A percentile compares a stretch with the other conserved stretches of the same genome.
These are phyloP conservation scores for Exophiala dermatitidis DNA, from an alignment of 2,329 filamentous ascomycete genomes.

Conservation along the genomic window DNA sequence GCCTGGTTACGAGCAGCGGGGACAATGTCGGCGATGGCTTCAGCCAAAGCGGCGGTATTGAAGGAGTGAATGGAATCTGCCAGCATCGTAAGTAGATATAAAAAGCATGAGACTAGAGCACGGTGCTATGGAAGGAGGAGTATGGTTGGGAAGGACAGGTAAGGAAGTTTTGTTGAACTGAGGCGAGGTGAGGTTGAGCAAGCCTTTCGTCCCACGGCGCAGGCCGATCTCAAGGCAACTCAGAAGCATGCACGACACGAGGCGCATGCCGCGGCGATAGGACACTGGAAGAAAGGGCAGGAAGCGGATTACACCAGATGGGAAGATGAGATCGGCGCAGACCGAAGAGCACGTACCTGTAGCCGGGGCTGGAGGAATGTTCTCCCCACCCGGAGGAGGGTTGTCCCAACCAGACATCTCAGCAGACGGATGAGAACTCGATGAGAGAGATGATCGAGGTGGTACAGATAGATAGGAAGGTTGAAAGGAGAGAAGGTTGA, in stretches of 20 bases:
- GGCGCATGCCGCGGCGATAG: background rate
- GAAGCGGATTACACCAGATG: background rate
- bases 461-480: background rate
- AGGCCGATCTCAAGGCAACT: background rate
- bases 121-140: background rate
- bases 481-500: background rate
- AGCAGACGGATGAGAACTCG: background rate
- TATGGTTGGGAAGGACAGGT: background rate
- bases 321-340: background rate
- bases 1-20: conserved; percentile 2
- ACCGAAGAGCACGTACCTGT: background rate
- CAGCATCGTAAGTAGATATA: background rate
- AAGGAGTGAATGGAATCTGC: conserved; percentile 3
- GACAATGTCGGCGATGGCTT: conserved; percentile 7
- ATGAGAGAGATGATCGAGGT: background rate
- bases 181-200: background rate
- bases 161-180: conserved; percentile 1
- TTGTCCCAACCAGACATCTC: background rate
- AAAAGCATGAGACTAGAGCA: background rate
- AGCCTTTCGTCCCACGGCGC: background rate
- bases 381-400: background rate
- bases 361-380: background rate
- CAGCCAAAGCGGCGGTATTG: conserved; percentile 10
- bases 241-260: background rate
- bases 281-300: background rate